Conservation (phyloP, 2,329 filamentous ascomycete genomes). For the Aspergillus vadensis region DNA sequence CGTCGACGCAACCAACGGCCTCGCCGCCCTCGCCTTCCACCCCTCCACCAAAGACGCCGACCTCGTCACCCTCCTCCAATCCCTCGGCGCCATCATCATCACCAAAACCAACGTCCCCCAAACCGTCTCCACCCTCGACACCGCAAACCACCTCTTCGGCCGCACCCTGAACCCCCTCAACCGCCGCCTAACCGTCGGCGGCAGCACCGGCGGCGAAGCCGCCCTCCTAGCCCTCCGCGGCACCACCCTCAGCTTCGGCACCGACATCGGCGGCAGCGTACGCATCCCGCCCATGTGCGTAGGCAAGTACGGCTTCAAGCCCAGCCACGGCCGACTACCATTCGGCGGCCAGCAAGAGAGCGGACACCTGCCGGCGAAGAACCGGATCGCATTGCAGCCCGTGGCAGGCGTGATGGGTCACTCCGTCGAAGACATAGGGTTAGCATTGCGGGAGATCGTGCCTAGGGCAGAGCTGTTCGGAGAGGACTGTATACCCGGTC, state of each 20-base stretch:
- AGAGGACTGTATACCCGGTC: constrained; percentile 47
- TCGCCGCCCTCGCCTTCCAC: constrained; percentile 62
- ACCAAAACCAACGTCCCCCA: constrained; percentile 71
- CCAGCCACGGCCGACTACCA: constrained; percentile 50
- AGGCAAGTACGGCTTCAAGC: constrained; percentile 56
- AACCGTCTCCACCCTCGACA: constrained; percentile 58
- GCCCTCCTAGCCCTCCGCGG: constrained; percentile 62
- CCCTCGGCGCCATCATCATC: constrained; percentile 67
- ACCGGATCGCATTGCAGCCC: constrained; percentile 55
- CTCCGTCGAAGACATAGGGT: constrained; percentile 42
- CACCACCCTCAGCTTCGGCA: constrained; percentile 62
- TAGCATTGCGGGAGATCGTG: constrained; percentile 56
- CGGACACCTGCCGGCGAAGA: constrained; percentile 49
- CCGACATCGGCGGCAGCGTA: constrained; percentile 58
- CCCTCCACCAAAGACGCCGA: constrained; percentile 59
- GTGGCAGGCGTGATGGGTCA: constrained; percentile 47
- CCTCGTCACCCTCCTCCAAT: constrained; percentile 60
- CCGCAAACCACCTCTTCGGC: constrained; percentile 63
- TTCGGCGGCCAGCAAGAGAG: constrained; percentile 54
- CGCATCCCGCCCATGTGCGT: constrained; percentile 54
- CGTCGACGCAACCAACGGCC: constrained; percentile 57
- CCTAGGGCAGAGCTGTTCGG: constrained; percentile 57
- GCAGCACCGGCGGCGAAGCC: constrained; percentile 67
- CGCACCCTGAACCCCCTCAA: constrained; percentile 66
- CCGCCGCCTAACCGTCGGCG: constrained; percentile 61